Base-by-base conservation (phyloP, 2,329 filamentous ascomycete genomes). In the Apiospora rasikravindrae region DNA sequence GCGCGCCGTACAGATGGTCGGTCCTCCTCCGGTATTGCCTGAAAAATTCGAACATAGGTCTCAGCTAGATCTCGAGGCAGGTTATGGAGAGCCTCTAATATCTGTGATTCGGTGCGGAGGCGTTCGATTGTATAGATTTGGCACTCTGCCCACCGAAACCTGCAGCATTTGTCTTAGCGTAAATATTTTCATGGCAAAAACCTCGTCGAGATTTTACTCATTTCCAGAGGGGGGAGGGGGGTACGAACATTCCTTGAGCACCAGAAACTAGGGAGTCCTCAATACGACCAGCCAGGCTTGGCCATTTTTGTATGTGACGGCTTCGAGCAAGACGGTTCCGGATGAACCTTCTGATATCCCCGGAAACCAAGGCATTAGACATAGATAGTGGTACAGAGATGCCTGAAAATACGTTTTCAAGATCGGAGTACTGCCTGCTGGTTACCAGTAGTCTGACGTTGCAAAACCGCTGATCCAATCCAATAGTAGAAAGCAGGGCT, bases 101-200 rank as follows among this genome's bases (percentile, higher is more conserved):
- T 57, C 26, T 73, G 33, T 26, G 13, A 22, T 26, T 61, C n/a
- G 24, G 68, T 68, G 33, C 70, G 14, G 16, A 73, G 57, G 7
- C 68, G 69, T 57, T 73, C 70, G n/a, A 76, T 66, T 0, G 45
- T 47, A 22, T 75, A 61, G 1, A 77, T 69, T 44, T 77, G 76
- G 45, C 76, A 77, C 3, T 72, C 72, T 0, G 72, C 76, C 67
- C 73, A 77, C 13, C 76, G 73, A 61, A 77, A 75, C 74, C 74
- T 75, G 45, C n/a, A 57, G 22, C 2, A 2, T 26, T 8, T 24
- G 4, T 22, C n/a, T 61, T 37, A 61, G 26, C 16, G 11, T 22
- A 1, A 33, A 19, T 37, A 37, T 37, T 4, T 37, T 16, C 8
- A 11, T n/a, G 26, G 22, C 10, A 7, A 2, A 10, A 24, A 26